A percentile compares a stretch with the other conserved stretches of the same genome.
Evolutionary conservation across 768 basidiomycete species (phyloP).

Genomic region (Sutorius australiensis): DNA sequence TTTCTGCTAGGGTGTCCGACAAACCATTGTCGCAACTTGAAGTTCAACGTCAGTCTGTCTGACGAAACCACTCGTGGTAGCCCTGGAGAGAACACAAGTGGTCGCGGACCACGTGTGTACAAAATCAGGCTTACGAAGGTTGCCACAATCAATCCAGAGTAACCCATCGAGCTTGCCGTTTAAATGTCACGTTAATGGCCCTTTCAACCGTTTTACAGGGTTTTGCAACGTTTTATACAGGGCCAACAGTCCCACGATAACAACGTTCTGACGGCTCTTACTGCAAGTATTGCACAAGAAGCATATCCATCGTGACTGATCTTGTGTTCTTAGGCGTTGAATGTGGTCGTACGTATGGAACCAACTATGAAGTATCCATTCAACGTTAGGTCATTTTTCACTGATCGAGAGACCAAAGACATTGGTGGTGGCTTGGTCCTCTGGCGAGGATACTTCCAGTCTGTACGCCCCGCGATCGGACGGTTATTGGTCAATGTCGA

Average conservation of each 20-base stretch:
- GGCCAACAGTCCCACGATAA: conserved; percentile 70
- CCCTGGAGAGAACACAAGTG: conserved; percentile 31
- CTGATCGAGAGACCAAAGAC: conserved; percentile 44
- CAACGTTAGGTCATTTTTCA: conserved; percentile 75
- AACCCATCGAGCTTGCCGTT: conserved; percentile 7
- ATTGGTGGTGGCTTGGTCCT: conserved; percentile 65
- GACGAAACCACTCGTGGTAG: conserved; percentile 35
- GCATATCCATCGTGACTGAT: not conserved
- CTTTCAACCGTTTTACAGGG: conserved; percentile 36
- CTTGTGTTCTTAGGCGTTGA: conserved; percentile 49
- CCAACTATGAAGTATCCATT: conserved; percentile 66
- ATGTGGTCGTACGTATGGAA: conserved; percentile 73
- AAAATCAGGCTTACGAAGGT: conserved; percentile 60
- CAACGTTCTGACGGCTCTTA: conserved; percentile 61
- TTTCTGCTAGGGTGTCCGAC: not conserved
- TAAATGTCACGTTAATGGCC: conserved; percentile 20
- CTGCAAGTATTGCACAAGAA: conserved; percentile 35
- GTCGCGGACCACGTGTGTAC: conserved; percentile 56
- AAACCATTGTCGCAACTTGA: conserved; percentile 7
- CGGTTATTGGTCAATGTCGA: conserved; percentile 72
- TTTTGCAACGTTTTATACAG: conserved; percentile 58
- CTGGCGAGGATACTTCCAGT: conserved; percentile 82
- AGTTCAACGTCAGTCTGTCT: conserved; percentile 62
- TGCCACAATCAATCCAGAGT: conserved; percentile 58
- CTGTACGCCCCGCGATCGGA: conserved; percentile 63